Evolutionary conservation across 2,329 filamentous ascomycete genomes (phyloP).

Genomic region (Talaromyces sp.): DNA sequence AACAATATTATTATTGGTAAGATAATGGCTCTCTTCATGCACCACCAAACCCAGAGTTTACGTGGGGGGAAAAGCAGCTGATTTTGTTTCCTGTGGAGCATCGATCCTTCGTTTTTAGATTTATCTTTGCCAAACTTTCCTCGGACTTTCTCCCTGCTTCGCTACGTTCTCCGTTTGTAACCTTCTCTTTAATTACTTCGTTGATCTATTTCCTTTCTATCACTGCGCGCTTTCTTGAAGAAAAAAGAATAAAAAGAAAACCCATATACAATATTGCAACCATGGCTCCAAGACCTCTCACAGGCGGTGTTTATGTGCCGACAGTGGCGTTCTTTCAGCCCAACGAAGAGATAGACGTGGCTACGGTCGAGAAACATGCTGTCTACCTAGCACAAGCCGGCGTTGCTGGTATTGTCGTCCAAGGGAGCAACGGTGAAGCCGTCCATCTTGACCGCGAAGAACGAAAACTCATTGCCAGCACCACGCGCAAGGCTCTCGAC

Average conservation of each 20-base stretch:
- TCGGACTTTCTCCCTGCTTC: neutral
- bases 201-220: neutral
- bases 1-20: neutral
- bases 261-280: neutral
- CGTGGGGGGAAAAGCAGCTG: neutral
- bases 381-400: conserved; percentile 67
- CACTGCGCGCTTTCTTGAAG: neutral
- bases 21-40: neutral
- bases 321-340: conserved; percentile 68
- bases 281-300: conserved; percentile 22
- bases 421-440: conserved; percentile 78
- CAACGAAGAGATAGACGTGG: conserved; percentile 57
- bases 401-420: conserved; percentile 67
- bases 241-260: neutral
- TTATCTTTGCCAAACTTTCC: neutral
- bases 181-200: neutral
- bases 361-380: conserved; percentile 54
- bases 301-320: conserved; percentile 61
- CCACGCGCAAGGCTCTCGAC: conserved; percentile 65
- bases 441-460: conserved; percentile 69
- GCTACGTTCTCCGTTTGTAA: neutral
- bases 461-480: conserved; percentile 60
- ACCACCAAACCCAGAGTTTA: neutral
- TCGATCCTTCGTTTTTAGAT: neutral
- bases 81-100: neutral